Percentiles rank a stretch among this genome's conserved stretches.
These are phyloP conservation scores for Magnaporthiopsis incrustans DNA, from an alignment of 2,329 filamentous ascomycete genomes.

Conservation along the genomic window DNA sequence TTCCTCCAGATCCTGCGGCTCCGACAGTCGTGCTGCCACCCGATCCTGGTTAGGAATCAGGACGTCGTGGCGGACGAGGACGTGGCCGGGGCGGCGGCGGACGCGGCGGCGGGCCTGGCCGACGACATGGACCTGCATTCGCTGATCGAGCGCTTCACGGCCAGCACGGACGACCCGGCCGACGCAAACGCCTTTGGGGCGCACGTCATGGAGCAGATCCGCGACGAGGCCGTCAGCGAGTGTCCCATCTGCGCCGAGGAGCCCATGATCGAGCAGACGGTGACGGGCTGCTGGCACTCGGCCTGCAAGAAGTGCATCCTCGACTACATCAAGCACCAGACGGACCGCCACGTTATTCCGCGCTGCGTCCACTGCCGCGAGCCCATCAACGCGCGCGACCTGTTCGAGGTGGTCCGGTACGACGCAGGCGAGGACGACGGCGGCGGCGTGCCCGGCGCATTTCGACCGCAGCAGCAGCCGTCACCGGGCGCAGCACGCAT, in stretches of 20 bases:
- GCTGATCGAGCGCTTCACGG: conserved; percentile 77
- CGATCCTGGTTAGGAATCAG: conserved; percentile 78
- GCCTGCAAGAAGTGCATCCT: conserved; percentile 92
- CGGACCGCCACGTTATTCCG: conserved; percentile 64
- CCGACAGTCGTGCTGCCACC: conserved; percentile 90
- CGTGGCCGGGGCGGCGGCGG: conserved; percentile 68
- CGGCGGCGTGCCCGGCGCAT: conserved; percentile 7
- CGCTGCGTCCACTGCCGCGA: conserved; percentile 89
- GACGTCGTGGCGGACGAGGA: conserved; percentile 81
- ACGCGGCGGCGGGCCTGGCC: conserved; percentile 71
- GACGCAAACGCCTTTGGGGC: conserved; percentile 70
- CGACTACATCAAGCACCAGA: conserved; percentile 82
- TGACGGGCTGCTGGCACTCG: conserved; percentile 96
- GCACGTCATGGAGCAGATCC: conserved; percentile 83
- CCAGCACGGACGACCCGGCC: conserved; percentile 52
- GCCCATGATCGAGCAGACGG: conserved; percentile 87
- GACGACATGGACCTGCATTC: conserved; percentile 95
- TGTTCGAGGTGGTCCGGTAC: conserved; percentile 87
- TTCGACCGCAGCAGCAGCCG: background rate
- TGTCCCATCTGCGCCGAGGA: conserved; percentile 94
- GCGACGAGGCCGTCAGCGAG: conserved; percentile 79
- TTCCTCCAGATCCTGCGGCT: conserved; percentile 93
- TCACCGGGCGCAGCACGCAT: conserved; percentile 39
- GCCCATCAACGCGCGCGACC: conserved; percentile 69
- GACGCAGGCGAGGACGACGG: conserved; percentile 42